A percentile compares a stretch with the other conserved stretches of the same genome.
phyloP scores from a whole-genome alignment of 2,329 filamentous ascomycete species.

The Aspergillaceae sp. region DNA sequence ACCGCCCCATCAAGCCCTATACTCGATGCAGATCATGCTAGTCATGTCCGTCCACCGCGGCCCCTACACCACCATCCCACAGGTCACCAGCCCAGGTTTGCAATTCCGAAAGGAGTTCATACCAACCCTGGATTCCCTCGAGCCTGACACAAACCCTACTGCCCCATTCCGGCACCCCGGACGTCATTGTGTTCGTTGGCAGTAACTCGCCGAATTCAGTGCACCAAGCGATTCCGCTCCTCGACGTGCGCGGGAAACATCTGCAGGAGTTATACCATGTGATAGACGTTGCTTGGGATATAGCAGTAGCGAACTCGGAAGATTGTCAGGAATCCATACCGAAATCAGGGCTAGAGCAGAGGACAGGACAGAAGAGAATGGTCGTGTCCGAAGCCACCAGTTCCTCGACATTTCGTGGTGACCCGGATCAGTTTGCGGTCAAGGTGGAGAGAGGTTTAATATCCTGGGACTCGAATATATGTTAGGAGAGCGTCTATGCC shows the following conservation, averaged over 20 bases:
- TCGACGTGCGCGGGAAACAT: conserved; percentile 11
- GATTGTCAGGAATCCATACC: too few relatives aligned
- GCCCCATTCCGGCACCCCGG: conserved; percentile 9
- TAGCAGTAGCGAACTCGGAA: conserved; percentile 3
- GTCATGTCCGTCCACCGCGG: conserved; percentile 9
- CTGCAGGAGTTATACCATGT: conserved; percentile 10
- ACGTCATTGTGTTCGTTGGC: conserved; percentile 10
- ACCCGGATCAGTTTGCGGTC: conserved; percentile 14
- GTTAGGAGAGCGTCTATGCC: not conserved
- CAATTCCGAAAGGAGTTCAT: conserved; percentile 14
- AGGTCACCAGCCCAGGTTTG: conserved; percentile 10
- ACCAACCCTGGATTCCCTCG: conserved; percentile 11
- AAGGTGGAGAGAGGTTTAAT: conserved; percentile 13
- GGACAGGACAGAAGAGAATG: conserved; percentile 4
- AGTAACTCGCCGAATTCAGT: conserved; percentile 10
- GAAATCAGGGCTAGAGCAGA: not conserved
- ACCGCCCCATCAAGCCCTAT: too few relatives aligned
- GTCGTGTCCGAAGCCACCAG: conserved; percentile 17
- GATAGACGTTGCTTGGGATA: conserved; percentile 14
- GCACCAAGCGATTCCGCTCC: conserved; percentile 5
- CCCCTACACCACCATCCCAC: conserved; percentile 11
- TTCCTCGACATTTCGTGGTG: conserved; percentile 10
- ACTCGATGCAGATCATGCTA: too few relatives aligned
- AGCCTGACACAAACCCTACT: conserved; percentile 2
- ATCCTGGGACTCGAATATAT: conserved; percentile 7